Percentiles rank a stretch among this genome's conserved stretches.
These are phyloP conservation scores for Psilocybe sp. DNA, from an alignment of 768 basidiomycete species.

Conservation along the genomic window DNA sequence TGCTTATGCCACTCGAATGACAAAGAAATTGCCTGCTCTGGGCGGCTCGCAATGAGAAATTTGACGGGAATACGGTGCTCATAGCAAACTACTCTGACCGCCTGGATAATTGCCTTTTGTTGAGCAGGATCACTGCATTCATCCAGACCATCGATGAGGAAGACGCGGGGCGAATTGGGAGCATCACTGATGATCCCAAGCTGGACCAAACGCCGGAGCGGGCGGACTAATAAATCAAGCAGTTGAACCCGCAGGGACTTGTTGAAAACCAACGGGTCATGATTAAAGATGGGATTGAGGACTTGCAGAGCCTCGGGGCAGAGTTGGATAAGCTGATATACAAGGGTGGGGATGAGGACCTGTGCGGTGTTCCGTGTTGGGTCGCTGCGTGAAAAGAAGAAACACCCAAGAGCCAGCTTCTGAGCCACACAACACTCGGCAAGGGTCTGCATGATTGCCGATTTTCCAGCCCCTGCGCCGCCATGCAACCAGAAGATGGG, in stretches of 20 bases:
- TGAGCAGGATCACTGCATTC: neutral
- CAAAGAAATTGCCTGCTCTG: neutral
- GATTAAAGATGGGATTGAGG: neutral
- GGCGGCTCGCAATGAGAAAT: no score
- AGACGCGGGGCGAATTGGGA: neutral
- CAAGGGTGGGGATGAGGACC: neutral
- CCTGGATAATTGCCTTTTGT: neutral
- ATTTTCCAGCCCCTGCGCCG: neutral
- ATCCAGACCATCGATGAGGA: conserved; percentile 1
- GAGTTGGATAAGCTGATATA: neutral
- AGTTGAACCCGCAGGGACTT: neutral
- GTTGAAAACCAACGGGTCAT: neutral
- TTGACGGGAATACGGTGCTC: neutral
- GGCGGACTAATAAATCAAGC: neutral
- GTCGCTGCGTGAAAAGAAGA: neutral
- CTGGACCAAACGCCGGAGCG: neutral
- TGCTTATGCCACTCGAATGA: neutral
- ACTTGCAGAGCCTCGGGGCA: neutral
- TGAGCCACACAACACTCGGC: neutral
- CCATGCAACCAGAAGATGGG: conserved; percentile 1
- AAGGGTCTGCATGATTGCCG: conserved; percentile 1
- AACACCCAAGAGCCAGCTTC: no score
- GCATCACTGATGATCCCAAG: neutral
- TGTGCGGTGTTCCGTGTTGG: no score
- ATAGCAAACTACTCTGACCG: neutral